Evolutionary conservation across 257 asterid genomes (phyloP).

Genomic region (Eucommia ulmoides): DNA sequence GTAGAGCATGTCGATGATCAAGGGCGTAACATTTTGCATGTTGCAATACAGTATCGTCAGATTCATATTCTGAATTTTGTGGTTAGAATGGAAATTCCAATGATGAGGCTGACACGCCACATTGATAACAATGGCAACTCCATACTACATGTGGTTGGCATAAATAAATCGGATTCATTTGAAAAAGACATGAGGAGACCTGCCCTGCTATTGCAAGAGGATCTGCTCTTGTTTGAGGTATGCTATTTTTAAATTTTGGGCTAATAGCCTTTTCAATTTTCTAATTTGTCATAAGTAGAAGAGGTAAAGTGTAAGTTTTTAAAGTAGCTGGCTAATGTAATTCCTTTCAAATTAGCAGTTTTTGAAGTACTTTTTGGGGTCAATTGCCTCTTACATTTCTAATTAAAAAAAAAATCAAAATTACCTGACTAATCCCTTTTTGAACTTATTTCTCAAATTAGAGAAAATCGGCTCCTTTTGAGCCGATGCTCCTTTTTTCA

Average conservation of each 20-base stretch:
- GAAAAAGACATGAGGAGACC: slow-evolving; percentile 11
- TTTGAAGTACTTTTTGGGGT: background rate
- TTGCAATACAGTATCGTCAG: slow-evolving; percentile 6
- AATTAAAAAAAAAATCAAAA: too few relatives aligned
- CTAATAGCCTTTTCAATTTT: background rate
- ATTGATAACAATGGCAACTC: slow-evolving; percentile 9
- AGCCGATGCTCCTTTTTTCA: too few relatives aligned
- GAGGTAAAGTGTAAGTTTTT: background rate
- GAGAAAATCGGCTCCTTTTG: too few relatives aligned
- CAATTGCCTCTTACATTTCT: background rate
- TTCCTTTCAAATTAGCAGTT: background rate
- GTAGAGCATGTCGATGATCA: slow-evolving; percentile 6
- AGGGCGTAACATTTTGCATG: slow-evolving; percentile 8
- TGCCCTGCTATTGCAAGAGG: slow-evolving; percentile 8
- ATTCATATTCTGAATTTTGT: slow-evolving; percentile 3
- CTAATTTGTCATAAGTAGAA: background rate
- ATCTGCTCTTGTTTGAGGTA: slow-evolving; percentile 11
- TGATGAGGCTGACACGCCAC: slow-evolving; percentile 5
- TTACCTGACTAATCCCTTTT: too few relatives aligned
- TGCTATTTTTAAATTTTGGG: too few relatives aligned
- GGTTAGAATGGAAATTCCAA: slow-evolving; percentile 6
- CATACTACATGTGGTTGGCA: slow-evolving; percentile 11
- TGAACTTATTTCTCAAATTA: too few relatives aligned
- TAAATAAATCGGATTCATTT: background rate
- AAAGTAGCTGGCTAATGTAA: background rate